A percentile compares a stretch with the other conserved stretches of the same genome.
Evolutionary conservation across 345 rosid species (phyloP).

Genomic region (Salix arbutifolia): DNA sequence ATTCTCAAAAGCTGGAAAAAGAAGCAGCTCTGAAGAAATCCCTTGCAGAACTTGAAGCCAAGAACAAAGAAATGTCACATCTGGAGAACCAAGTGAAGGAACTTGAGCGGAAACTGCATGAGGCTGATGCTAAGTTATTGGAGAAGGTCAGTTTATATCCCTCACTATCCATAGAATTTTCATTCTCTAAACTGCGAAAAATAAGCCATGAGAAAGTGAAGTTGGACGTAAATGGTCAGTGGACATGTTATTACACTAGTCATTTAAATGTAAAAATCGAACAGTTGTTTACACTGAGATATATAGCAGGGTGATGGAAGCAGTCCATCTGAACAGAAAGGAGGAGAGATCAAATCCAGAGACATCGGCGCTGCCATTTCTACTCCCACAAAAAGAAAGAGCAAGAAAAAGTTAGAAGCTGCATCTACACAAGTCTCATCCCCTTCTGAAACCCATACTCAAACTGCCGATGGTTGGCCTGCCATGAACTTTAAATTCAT

Average conservation of each 20-base stretch:
- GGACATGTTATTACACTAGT: neutral
- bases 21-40: conserved; percentile 58
- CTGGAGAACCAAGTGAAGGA: conserved; percentile 58
- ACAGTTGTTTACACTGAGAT: neutral
- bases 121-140: conserved; percentile 44
- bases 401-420: conserved; percentile 66
- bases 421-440: conserved; percentile 38
- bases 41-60: conserved; percentile 60
- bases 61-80: conserved; percentile 43
- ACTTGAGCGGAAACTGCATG: conserved; percentile 65
- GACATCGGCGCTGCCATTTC: conserved; percentile 54
- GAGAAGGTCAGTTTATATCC: conserved; percentile 49
- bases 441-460: conserved; percentile 28
- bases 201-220: neutral
- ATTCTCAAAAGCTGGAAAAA: conserved; percentile 43
- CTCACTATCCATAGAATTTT: neutral
- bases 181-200: neutral
- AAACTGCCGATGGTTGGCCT: conserved; percentile 31
- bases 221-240: neutral
- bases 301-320: conserved; percentile 36
- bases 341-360: conserved; percentile 59
- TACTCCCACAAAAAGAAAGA: conserved; percentile 65
- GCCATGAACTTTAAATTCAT: conserved; percentile 48
- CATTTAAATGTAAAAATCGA: neutral
- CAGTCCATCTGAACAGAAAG: conserved; percentile 17